Base-by-base conservation (phyloP, 2,329 filamentous ascomycete genomes). In the Lecanicillium sp. region DNA sequence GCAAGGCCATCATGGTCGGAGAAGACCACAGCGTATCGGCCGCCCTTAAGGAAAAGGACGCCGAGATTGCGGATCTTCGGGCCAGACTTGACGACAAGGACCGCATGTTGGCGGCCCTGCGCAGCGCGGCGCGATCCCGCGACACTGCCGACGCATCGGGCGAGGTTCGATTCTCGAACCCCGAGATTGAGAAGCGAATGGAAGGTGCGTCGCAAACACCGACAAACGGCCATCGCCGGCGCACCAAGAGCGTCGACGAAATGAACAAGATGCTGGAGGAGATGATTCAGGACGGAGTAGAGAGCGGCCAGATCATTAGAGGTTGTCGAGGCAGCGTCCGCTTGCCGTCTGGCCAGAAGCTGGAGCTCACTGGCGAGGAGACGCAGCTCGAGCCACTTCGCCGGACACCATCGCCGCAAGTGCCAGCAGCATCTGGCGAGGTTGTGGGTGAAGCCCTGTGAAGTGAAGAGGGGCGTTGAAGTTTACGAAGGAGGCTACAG, bases 211-310 rank as follows among this genome's bases (percentile, higher is more conserved):
- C 43, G 49, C 14, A 46, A 73, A 51, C 55, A 32, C 40, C 55
- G 24, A 35, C 43, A 3, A 56, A 53, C 21, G 23, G 45, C n/a
- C 59, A 65, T n/a, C 76, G 75, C 44, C 77, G 74, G 54, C 75
- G 78, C 42, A 73, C 73, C 11, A 81, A 78, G 70, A 88, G 86
- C 55, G 86, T 93, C 27, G 90, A 95, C 57, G 90, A 95, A 66
- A 90, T 96, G 83, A 95, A 87, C 56, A 81, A 83, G 58, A 90
- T 96, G 71, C 77, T 96, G 21, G 91, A 97, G 59, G 89, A 95
- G 67, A 96, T 97, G 91, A 93, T 96, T 51, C 86, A 90, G 61
- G 87, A 91, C 60, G 82, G 86, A 50, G 86, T 94, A 45, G 87
- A 93, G 57, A 81, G 75, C 44, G 87, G 86, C 19, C 81, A 87